Base-by-base conservation (phyloP, 2,329 filamentous ascomycete genomes). In the Chrysosporium queenslandicum region DNA sequence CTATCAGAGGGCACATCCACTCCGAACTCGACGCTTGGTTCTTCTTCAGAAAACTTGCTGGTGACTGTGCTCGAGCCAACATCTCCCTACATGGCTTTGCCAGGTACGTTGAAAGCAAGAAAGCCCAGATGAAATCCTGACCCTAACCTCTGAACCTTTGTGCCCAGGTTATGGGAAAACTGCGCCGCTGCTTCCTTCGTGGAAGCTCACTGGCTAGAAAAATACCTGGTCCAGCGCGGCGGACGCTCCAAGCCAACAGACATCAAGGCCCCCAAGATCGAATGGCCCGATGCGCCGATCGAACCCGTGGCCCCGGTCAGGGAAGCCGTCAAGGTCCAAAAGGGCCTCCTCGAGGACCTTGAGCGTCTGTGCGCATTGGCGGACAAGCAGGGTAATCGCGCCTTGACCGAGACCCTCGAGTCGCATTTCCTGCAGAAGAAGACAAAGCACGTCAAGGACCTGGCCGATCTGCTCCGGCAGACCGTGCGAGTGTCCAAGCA, bases 391-490 rank as follows among this genome's bases (percentile, higher is more conserved):
- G 51, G 45, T n/a, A 56, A 59, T 20, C 53, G 51, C 21, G 46
- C 56, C 8, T 46, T 61, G 8, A 36, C 53, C 11, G 49, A 57
- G 12, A 52, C 49, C 8, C 48, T 63, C 18, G 50, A 62, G 47
- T 52, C 37, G 14, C 54, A 55, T 12, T 62, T 58, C 50, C 41
- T 63, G 37, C 39, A 23, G 6, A 41, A 11, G 12, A 41, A 23
- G 39, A 25, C 20, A 25, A 23, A 25, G 20, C 57, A 62, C 39
- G 53, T 63, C 36, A 63, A 63, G 55, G 57, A 59, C 9, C 39
- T 61, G 34, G 59, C 53, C 2, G 60, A 62, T 50, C 51, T 62
- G 21, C 41, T 62, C 12, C 56, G 60, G 48, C 60, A 63, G 50
- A 53, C 55, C 4, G 55, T 55, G 7, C 47, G 59, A 14, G 60